Conservation (phyloP, 1,139 yeast species). For the Protomyces inouyei region DNA sequence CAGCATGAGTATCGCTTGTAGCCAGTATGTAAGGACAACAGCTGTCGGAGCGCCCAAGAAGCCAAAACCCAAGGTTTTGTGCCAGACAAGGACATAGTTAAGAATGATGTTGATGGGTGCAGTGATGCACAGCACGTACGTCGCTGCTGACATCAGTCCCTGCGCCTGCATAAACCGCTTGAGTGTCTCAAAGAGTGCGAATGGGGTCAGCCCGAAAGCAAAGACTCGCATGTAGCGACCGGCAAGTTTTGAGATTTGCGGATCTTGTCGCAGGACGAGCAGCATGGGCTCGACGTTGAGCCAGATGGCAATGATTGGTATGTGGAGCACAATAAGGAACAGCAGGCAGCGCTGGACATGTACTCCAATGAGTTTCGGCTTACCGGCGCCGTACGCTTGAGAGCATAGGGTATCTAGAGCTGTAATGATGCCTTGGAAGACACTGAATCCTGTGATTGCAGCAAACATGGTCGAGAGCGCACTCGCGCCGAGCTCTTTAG, state of each 20-base stretch:
- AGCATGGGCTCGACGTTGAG: conserved; percentile 45
- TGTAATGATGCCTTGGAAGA: conserved; percentile 84
- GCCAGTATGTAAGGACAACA: conserved; percentile 58
- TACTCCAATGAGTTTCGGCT: conserved; percentile 52
- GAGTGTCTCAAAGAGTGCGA: conserved; percentile 71
- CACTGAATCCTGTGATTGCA: conserved; percentile 68
- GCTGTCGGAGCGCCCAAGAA: conserved; percentile 66
- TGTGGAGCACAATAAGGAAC: conserved; percentile 31
- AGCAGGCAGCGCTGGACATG: conserved; percentile 53
- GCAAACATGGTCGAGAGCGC: conserved; percentile 85
- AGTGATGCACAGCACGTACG: conserved; percentile 65
- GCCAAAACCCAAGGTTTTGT: conserved; percentile 54
- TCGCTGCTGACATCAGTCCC: conserved; percentile 85
- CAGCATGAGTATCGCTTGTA: conserved; percentile 50
- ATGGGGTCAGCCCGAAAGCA: conserved; percentile 74
- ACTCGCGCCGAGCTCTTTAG: conserved; percentile 68
- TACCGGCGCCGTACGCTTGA: conserved; percentile 51
- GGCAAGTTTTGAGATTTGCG: conserved; percentile 58
- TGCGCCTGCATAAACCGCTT: conserved; percentile 84
- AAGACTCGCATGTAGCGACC: conserved; percentile 59
- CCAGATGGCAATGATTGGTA: conserved; percentile 53
- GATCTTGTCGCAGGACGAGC: conserved; percentile 22
- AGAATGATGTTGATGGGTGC: conserved; percentile 71
- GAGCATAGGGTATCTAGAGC: conserved; percentile 85
- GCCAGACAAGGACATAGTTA: conserved; percentile 75